Conservation (phyloP, 441 rosid species). For the Gossypium schwendimanii region DNA sequence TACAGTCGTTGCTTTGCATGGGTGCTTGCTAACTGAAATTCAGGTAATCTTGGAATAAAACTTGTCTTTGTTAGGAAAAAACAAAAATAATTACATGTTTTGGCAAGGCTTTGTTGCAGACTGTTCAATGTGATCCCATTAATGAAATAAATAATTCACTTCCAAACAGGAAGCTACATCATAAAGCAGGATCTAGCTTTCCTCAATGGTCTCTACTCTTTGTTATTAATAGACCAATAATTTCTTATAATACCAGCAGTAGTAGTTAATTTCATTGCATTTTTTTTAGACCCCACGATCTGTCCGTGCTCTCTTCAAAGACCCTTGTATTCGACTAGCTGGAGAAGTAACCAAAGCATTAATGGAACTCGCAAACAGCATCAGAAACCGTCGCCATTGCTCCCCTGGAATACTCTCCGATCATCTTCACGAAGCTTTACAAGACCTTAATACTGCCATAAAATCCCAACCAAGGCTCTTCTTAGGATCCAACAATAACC, state of each 20-base stretch:
- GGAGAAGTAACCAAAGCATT: constrained; percentile 61
- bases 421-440: constrained; percentile 65
- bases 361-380: constrained; percentile 53
- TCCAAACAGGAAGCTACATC: background rate
- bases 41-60: constrained; percentile 39
- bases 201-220: too few species aligned
- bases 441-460: constrained; percentile 62
- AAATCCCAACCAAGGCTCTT: constrained; percentile 75
- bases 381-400: constrained; percentile 55
- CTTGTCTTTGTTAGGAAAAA: background rate
- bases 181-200: background rate
- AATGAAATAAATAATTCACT: background rate
- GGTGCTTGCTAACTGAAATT: constrained; percentile 73
- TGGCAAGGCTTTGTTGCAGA: background rate
- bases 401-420: constrained; percentile 68
- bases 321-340: constrained; percentile 59
- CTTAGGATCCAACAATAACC: constrained; percentile 44
- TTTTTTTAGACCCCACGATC: constrained; percentile 43
- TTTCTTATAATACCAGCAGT: background rate
- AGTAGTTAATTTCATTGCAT: background rate
- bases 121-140: background rate
- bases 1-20: constrained; percentile 74
- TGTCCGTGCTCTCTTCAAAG: constrained; percentile 62
- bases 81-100: background rate
- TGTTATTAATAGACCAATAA: background rate